These are phyloP conservation scores for Paramarasmius palmivorus DNA, from an alignment of 1,284 basidiomycete species.

Conservation along the genomic window DNA sequence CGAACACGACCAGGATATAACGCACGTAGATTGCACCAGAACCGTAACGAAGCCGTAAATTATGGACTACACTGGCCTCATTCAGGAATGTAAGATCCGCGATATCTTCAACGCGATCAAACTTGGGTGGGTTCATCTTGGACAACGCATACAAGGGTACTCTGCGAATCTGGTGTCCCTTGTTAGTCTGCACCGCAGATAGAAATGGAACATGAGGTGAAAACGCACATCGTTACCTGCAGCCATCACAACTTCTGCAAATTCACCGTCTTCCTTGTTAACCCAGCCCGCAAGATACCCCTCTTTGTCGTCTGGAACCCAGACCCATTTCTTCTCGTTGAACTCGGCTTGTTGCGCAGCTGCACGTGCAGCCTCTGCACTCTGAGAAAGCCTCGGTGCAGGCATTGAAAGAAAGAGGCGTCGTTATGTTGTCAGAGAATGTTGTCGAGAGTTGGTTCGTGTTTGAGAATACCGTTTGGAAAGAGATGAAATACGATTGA, in stretches of 20 bases:
- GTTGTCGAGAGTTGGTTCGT: background rate
- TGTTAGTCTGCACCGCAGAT: conserved; percentile 1
- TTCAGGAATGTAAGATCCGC: conserved; percentile 98
- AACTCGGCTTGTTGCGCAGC: conserved; percentile 94
- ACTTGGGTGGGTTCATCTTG: conserved; percentile 99
- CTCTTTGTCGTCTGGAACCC: conserved; percentile 88
- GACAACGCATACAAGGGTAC: conserved; percentile 80
- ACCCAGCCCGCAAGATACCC: conserved; percentile 94
- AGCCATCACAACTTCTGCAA: conserved; percentile 79
- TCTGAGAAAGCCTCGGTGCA: conserved; percentile 55
- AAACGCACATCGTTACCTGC: conserved; percentile 72
- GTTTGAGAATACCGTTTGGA: background rate
- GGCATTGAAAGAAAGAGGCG: conserved; percentile 37
- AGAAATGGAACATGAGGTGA: background rate
- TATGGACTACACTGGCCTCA: conserved; percentile 98
- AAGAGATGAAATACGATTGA: background rate
- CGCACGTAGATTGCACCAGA: conserved; percentile 94
- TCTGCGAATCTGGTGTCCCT: conserved; percentile 56
- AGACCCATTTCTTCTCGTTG: conserved; percentile 97
- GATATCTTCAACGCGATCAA: conserved; percentile 97
- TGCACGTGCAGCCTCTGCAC: conserved; percentile 69
- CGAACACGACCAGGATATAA: conserved; percentile 20
- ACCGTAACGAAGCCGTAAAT: conserved; percentile 89
- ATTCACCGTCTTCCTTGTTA: conserved; percentile 78
- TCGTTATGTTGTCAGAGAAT: no score